These are phyloP conservation scores for Rhynchosporium graminicola DNA, from an alignment of 2,329 filamentous ascomycete species.

Conservation along the genomic window DNA sequence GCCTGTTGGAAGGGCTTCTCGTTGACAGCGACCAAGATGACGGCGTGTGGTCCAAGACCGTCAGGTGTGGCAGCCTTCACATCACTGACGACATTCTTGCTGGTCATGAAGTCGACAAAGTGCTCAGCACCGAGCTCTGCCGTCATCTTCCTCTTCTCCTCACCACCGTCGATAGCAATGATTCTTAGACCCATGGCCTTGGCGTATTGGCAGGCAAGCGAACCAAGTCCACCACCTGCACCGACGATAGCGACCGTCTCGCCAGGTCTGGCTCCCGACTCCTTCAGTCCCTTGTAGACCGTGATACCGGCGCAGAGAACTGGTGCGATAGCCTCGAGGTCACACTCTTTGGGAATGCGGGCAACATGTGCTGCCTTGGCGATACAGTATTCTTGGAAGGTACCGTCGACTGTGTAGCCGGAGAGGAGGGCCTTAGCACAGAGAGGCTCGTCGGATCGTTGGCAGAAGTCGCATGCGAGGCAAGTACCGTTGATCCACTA, in stretches of 20 bases:
- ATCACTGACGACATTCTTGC: slow-evolving; percentile 77
- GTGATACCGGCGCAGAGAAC: slow-evolving; percentile 85
- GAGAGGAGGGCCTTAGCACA: slow-evolving; percentile 75
- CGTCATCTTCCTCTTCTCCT: slow-evolving; percentile 75
- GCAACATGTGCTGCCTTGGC: slow-evolving; percentile 85
- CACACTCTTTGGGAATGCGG: slow-evolving; percentile 73
- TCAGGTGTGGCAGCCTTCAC: slow-evolving; percentile 80
- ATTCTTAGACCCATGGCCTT: slow-evolving; percentile 83
- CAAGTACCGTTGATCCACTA: slow-evolving; percentile 88
- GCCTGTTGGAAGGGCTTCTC: slow-evolving; percentile 98
- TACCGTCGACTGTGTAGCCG: slow-evolving; percentile 90
- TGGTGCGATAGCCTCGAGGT: slow-evolving; percentile 76
- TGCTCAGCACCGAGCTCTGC: slow-evolving; percentile 67
- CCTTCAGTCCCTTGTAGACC: slow-evolving; percentile 90
- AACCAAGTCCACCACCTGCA: slow-evolving; percentile 80
- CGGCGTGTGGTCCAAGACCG: slow-evolving; percentile 82
- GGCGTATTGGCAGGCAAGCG: slow-evolving; percentile 81
- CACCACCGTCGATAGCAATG: slow-evolving; percentile 81
- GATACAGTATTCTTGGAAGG: slow-evolving; percentile 90
- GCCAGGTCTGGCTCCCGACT: slow-evolving; percentile 72
- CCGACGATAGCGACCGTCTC: slow-evolving; percentile 83
- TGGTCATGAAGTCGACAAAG: slow-evolving; percentile 79
- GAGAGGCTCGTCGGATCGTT: slow-evolving; percentile 77
- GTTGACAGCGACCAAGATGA: slow-evolving; percentile 79
- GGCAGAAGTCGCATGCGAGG: slow-evolving; percentile 80